Evolutionary conservation across 495 filamentous ascomycete species (phyloP), one percentile per base, ranked within the genome.

Genomic region (Aspergillus indologenus): DNA sequence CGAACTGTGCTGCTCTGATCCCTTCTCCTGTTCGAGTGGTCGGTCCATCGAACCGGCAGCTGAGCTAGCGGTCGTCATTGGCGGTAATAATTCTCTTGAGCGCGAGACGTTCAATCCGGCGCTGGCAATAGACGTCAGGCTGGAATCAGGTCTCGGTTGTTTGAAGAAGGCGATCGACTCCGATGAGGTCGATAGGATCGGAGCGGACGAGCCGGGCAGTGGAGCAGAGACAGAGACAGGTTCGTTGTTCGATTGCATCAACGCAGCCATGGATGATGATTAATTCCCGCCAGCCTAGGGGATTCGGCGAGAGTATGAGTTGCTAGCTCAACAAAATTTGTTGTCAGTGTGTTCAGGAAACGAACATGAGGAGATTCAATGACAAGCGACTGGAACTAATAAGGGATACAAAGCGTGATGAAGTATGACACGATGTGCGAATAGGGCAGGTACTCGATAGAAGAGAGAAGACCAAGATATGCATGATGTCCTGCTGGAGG

Each of bases 301-400:
- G 49, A 68, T 67, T 65, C 67, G 71, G 67, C 64, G 73, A 69
- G 68, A 63, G 61, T 93, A 79, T 1, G 88, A 83, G 29, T 74
- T 45, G 87, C 77, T 56, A 94, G 70, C 21, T 86, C 77, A 34
- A 56, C 19, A 17, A 85, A 88, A 23, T 87, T n/a, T 85, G 56
- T 95, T 81, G 44, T 90, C 83, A 67, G 83, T 79, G 49, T 82
- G 61, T 90, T 24, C 20, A 53, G 47, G 46, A 31, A 40, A 22
- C 42, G 20, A 54, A 34, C 50, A 45, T 89, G 5, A 79, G 70
- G 64, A 87, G 82, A 9, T 88, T 75, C 31, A 29, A 56, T 21
- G 40, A 40, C 34, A 11, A 40, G 34, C 34, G 42, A 53, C 19
- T 23, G 18, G 17, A 40, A 53, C 31, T 40, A 29, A 22, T 60